Evolutionary conservation across 495 filamentous ascomycete species (phyloP), one percentile per base, ranked within the genome.

Genomic region (Daldinia loculata): DNA sequence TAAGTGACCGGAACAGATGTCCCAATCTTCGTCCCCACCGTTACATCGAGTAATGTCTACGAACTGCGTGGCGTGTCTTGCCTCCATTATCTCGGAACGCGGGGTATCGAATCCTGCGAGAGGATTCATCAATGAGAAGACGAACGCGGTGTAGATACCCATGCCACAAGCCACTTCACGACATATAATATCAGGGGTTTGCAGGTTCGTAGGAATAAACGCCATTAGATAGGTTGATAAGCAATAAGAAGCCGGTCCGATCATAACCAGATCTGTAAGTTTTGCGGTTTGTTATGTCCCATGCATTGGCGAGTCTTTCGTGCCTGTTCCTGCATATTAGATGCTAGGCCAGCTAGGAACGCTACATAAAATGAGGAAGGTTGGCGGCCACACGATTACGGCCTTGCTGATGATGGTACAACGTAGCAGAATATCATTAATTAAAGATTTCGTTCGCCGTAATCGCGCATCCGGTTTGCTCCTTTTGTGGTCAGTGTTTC

Each of bases 11-110:
- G 43, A 68, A 61, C 65, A 72, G 65, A 34, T 52, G 50, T 65
- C 53, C 64, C 22, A 51, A 55, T 64, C 27, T 41, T 67, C 48
- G 24, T 66, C 58, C 71, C 66, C 67, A 70, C 71, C 58, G 71
- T 74, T 74, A 70, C 71, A 74, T 74, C 38, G 19, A 56, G 62
- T 43, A 67, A 74, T 72, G 22, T 74, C 62, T 45, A 19, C 38
- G 29, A 19, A 63, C n/a, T 60, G 53, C 51, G 57, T 19, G 29
- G 30, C 43, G 53, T 62, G 67, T 58, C 52, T 24, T 29, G 12
- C 39, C 57, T 38, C 60, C 53, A 65, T 57, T 24, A 48, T 66
- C 45, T 59, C 62, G 39, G 34, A 61, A 53, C 70, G 70, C 65
- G 70, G 61, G 65, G 70, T 68, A 58, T 58, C n/a, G 26, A 65